A percentile compares a stretch with the other conserved stretches of the same genome.
phyloP scores from a whole-genome alignment of 169 alveolate species.

The Sarcocystis neurona region DNA sequence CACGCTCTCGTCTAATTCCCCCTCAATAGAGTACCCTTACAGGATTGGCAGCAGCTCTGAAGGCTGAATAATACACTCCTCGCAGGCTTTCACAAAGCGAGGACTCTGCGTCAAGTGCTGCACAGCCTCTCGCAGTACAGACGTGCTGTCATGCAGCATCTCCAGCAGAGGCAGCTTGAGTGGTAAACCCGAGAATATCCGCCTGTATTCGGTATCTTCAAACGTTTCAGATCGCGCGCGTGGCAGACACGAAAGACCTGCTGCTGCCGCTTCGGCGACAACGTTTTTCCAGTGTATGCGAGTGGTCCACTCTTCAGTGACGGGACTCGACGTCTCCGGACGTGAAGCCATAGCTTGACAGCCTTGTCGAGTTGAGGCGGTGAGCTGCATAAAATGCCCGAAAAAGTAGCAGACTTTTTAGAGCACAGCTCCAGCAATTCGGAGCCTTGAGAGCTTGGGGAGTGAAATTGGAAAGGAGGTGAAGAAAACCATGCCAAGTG shows the following conservation, averaged over 20 bases:
- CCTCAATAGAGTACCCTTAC: too few species aligned
- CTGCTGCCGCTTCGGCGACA: neutral
- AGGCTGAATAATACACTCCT: neutral
- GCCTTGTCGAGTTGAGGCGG: neutral
- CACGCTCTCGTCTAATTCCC: too few species aligned
- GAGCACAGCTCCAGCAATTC: too few species aligned
- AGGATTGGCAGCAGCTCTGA: neutral
- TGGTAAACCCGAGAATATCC: neutral
- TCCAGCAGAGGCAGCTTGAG: neutral
- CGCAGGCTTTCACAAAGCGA: neutral
- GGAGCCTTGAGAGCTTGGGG: too few species aligned
- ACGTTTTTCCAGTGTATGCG: neutral
- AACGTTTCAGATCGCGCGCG: neutral
- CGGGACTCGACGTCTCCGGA: too few species aligned
- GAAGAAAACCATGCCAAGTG: too few species aligned
- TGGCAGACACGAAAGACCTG: neutral
- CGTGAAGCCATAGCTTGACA: neutral
- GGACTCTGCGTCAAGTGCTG: neutral
- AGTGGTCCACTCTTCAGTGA: too few species aligned
- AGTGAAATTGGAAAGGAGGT: too few species aligned
- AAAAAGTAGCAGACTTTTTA: too few species aligned
- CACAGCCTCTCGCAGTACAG: neutral
- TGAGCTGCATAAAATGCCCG: too few species aligned
- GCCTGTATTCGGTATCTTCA: neutral
- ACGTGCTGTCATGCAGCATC: neutral